phyloP scores from a whole-genome alignment of 2,329 filamentous ascomycete genomes.

The Phialophora verrucosa region DNA sequence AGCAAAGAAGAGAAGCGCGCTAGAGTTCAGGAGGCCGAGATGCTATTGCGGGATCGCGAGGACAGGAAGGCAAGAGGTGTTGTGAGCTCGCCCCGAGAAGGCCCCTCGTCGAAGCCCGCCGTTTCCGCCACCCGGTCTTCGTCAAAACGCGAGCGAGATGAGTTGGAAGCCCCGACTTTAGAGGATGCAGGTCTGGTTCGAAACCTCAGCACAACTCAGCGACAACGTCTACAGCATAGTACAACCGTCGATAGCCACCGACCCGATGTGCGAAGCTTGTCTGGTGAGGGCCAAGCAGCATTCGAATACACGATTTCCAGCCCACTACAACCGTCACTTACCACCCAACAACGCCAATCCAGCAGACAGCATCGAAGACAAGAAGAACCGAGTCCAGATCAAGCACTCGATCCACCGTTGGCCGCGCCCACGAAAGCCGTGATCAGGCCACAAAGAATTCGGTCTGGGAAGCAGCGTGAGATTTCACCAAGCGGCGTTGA shows the following conservation, averaged over 20 bases:
- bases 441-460: neutral
- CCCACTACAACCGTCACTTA: conserved; percentile 12
- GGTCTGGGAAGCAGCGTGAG: conserved; percentile 20
- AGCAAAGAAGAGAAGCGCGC: conserved; percentile 95
- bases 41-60: conserved; percentile 66
- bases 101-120: conserved; percentile 1
- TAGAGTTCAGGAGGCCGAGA: conserved; percentile 80
- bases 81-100: conserved; percentile 16
- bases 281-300: conserved; percentile 34
- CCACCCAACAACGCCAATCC: conserved; percentile 19
- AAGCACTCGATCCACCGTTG: neutral
- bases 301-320: conserved; percentile 39
- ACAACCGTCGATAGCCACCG: conserved; percentile 41
- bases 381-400: conserved; percentile 6
- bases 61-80: conserved; percentile 30
- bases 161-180: conserved; percentile 24
- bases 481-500: neutral
- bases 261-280: conserved; percentile 35
- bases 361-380: conserved; percentile 27
- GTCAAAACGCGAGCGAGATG: conserved; percentile 20
- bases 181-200: conserved; percentile 44
- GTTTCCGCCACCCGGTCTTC: conserved; percentile 14
- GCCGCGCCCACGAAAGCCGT: conserved; percentile 1
- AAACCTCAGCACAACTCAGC: conserved; percentile 46
- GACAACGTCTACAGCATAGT: conserved; percentile 45